Conservation (phyloP, 2,329 filamentous ascomycete genomes). For the Hypocreales sp. region DNA sequence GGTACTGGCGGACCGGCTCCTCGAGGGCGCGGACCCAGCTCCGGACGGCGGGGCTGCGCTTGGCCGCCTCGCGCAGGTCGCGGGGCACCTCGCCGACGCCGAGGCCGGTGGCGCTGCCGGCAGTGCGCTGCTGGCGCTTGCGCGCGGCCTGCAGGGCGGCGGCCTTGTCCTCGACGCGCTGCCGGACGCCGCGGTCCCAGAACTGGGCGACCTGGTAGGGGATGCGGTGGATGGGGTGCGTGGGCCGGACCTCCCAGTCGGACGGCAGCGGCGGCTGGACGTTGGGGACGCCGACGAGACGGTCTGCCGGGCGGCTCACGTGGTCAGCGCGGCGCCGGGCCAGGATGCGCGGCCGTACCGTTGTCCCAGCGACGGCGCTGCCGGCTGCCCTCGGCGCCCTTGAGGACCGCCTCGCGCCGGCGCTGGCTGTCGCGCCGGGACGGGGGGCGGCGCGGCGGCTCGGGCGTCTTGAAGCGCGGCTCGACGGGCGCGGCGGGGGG, state of each 20-base stretch:
- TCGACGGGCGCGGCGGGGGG: constrained; percentile 5
- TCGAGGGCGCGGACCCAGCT: constrained; percentile 73
- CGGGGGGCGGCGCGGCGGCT: constrained; percentile 26
- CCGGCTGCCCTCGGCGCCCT: constrained; percentile 81
- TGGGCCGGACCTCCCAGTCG: constrained; percentile 75
- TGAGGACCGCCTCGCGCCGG: constrained; percentile 60
- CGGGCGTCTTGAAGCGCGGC: constrained; percentile 10
- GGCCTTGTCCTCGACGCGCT: constrained; percentile 32
- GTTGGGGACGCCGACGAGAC: constrained; percentile 73
- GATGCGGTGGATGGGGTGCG: constrained; percentile 60
- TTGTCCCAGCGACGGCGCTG: constrained; percentile 91
- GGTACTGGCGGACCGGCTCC: constrained; percentile 64
- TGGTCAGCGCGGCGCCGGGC: not conserved
- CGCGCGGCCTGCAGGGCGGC: constrained; percentile 22
- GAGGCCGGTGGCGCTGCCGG: constrained; percentile 24
- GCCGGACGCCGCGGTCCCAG: constrained; percentile 50
- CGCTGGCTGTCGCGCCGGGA: constrained; percentile 38
- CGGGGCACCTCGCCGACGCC: constrained; percentile 51
- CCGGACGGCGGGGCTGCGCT: constrained; percentile 64
- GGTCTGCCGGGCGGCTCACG: constrained; percentile 39
- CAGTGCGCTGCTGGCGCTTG: constrained; percentile 28
- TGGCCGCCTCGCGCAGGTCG: constrained; percentile 66
- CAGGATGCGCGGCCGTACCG: constrained; percentile 34
- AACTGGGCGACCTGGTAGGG: constrained; percentile 81
- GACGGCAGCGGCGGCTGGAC: constrained; percentile 64